Evolutionary conservation across 345 rosid species (phyloP).

Genomic region (Luvunga scandens): DNA sequence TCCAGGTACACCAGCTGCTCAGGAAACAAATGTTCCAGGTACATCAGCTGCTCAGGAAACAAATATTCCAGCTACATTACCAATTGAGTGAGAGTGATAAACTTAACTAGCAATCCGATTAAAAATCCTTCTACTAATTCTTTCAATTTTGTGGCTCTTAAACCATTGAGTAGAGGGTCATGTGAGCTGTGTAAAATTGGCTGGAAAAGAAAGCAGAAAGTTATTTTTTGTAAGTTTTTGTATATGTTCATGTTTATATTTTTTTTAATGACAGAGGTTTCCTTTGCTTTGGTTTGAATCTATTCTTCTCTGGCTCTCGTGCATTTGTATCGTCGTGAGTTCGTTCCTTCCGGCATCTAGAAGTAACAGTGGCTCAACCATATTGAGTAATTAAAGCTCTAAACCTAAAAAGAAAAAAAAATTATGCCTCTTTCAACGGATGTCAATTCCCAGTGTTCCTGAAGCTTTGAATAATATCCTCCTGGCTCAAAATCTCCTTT

Average conservation of each 20-base stretch:
- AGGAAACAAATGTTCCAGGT: slow-evolving; percentile 20
- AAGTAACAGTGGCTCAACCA: too few relatives aligned
- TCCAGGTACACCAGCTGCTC: slow-evolving; percentile 13
- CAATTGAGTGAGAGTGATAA: slow-evolving; percentile 20
- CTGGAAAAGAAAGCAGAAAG: not conserved
- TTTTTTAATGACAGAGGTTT: not conserved
- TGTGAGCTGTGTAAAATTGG: not conserved
- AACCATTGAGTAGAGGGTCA: not conserved
- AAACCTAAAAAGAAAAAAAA: too few relatives aligned
- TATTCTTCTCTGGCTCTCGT: not conserved
- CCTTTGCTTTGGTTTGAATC: not conserved
- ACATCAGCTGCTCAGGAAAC: slow-evolving; percentile 18
- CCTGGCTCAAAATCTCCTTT: too few relatives aligned
- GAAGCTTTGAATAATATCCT: too few relatives aligned
- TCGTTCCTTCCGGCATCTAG: too few relatives aligned
- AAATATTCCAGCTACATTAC: slow-evolving; percentile 13
- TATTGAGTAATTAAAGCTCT: too few relatives aligned
- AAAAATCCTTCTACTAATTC: slow-evolving; percentile 6
- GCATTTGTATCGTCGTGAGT: too few relatives aligned
- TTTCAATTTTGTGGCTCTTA: not conserved
- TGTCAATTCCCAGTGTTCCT: too few relatives aligned
- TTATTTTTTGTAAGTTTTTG: not conserved
- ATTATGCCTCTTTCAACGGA: too few relatives aligned
- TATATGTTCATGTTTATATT: too few relatives aligned
- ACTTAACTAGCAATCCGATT: not conserved